Evolutionary conservation across 1,284 basidiomycete genomes (phyloP), one percentile per base, ranked within the genome.

Genomic region (Lignosus rhinocerotis): DNA sequence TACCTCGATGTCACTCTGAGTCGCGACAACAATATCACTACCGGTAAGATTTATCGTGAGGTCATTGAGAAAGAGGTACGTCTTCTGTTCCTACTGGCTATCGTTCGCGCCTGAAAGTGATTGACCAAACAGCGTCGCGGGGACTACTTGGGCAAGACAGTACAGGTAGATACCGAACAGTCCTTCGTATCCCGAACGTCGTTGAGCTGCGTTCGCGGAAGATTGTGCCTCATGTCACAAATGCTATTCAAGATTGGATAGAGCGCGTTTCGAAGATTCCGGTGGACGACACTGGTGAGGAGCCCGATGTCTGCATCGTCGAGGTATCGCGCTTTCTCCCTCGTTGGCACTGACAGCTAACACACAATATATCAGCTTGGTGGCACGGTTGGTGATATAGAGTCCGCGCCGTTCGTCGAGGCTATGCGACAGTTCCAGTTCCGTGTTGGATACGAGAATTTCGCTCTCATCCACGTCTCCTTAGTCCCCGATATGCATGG

Each of bases 371-470:
- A 8, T 34, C 61, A 96, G 93, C 88, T 98, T 55, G 96, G 96
- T 56, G 96, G 96, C 45, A 97, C 94, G 1, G 94, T 97, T 17
- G 94, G 94, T 56, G 94, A 97, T 72, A 97, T 97, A 70, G 94
- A 97, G 73, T 96, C 93, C 9, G 94, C 94, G 6, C 97, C 96
- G 4, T 99, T 99, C 75, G 84, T 99, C 57, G 96, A 99, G 76
- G 96, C 96, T 2, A 95, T 99, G 92, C 89, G 96, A 38, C 96
- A 99, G 76, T 99, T 99, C 83, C 94, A 99, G 74, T 99, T 99
- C 83, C 89, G 97, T 57, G 96, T 99, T 31, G 96, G 96, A 21
- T 86, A 93, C 70, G 93, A 96, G 61, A 98, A 99, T 78, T 99
- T 99, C 76, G 96, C 96, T 1, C 85, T 98, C 53, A 92, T 99